Evolutionary conservation across 2,329 filamentous ascomycete genomes (phyloP), one percentile per base, ranked within the genome.

Genomic region (Aureobasidium sp.): DNA sequence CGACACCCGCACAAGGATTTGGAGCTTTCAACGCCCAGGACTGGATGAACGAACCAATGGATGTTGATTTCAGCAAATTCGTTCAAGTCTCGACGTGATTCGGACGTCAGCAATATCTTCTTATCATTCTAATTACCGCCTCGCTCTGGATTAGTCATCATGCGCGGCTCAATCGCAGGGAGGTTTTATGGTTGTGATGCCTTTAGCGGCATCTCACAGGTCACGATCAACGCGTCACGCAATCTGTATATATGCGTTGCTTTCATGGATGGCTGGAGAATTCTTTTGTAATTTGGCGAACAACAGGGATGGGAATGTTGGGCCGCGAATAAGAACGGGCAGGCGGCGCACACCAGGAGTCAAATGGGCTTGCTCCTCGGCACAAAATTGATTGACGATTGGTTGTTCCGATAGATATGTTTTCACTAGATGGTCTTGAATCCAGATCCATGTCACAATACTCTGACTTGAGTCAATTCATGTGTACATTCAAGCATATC

Each of bases 41-140:
- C n/a, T 44, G 53, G 32, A 32, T 52, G 53, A 56, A 56, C 49
- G 52, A 64, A 21, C 48, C 48, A 27, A 58, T 64, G 57, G 64
- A 67, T 27, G 32, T 63, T 25, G 64, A 67, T 21, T 63, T 66
- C 55, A 62, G 53, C 48, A 58, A 61, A 44, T 66, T 59, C 55
- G 59, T 66, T 16, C 58, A 59, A 30, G 62, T 63, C 14, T 30
- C 51, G 34, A 47, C 51, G 25, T 45, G 29, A 47, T 49, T 11
- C 6, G 24, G 6, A 39, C 24, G 34, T 49, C 45, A 49, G 34
- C 32, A 29, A 21, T 39, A 16, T 39, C 27, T 27, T 11, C n/a
- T 30, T 49, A 39, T 22, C 19, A 49, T 39, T 39, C n/a, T 49
- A 29, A 49, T 49, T 22, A 49, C n/a, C 17, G 8, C 14, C 22